Conservation (phyloP, 2,329 filamentous ascomycete species). For the Grosmannia penicillata region DNA sequence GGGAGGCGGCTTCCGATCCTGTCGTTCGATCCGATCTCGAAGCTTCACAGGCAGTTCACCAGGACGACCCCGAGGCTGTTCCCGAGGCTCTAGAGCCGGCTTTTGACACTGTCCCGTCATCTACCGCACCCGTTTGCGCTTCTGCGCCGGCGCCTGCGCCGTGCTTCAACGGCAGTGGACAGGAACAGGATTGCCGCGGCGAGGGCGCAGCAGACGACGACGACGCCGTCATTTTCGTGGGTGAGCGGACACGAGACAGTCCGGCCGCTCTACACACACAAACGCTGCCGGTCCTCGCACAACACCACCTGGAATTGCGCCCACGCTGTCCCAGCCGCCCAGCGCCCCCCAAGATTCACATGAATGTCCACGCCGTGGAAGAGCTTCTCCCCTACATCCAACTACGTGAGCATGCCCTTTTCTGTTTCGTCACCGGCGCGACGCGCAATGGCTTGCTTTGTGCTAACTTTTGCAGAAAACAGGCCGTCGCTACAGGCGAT, state of each 20-base stretch:
- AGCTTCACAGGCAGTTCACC: too few species aligned
- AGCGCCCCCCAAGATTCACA: slow-evolving; percentile 8
- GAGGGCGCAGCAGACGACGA: too few species aligned
- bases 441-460: neutral
- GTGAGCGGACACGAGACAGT: too few species aligned
- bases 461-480: slow-evolving; percentile 3
- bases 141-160: too few species aligned
- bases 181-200: too few species aligned
- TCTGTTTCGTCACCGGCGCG: neutral
- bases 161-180: too few species aligned
- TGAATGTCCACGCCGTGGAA: slow-evolving; percentile 2
- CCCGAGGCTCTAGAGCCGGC: too few species aligned
- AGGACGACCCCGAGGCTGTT: too few species aligned
- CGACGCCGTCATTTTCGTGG: neutral
- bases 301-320: slow-evolving; percentile 9
- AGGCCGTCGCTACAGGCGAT: slow-evolving; percentile 3
- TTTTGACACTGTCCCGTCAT: too few species aligned
- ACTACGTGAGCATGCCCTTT: slow-evolving; percentile 1
- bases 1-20: neutral
- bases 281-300: neutral
- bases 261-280: too few species aligned
- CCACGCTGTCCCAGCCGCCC: slow-evolving; percentile 8
- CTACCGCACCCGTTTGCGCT: too few species aligned
- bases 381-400: slow-evolving; percentile 9
- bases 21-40: too few species aligned